Evolutionary conservation across 352 stramenopile species (phyloP), one percentile per base, ranked within the genome.

Genomic region (Phytopythium cucurbitacearum): DNA sequence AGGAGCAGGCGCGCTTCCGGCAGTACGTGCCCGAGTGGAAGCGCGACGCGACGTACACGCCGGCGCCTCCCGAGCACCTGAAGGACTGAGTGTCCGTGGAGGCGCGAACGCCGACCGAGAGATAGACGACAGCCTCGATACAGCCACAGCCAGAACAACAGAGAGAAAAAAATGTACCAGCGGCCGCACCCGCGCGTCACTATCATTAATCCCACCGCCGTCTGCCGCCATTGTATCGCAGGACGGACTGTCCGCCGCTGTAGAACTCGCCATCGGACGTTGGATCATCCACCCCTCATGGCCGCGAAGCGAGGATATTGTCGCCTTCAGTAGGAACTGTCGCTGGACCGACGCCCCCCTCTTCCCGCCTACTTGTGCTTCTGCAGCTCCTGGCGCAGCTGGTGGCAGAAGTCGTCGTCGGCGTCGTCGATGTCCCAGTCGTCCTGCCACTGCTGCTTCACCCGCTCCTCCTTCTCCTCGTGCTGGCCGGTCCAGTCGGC

Each of bases 351-450:
- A 28, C 21, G 21, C 21, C 21, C 21, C 21, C 21, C 21, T 28
- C 21, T 28, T 28, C 21, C 38, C 3, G 0, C 44, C 51, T 78
- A 94, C 60, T 86, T 88, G 60, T 73, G 73, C 72, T 95, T 94
- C 58, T 91, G 73, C 46, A 97, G 71, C 57, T 97, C 85, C 64
- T 89, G 88, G 50, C 88, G 83, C 61, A 97, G 65, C 62, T 95
- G 88, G 74, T 95, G 93, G 76, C 88, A 97, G 58, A 97, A 97
- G 60, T 96, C 88, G 68, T 96, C 86, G 62, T 96, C 88, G n/a
- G 85, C 85, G 58, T 95, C 85, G 48, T 97, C 88, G 40, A 96
- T 85, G 60, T 97, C 88, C 88, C 88, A 97, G 68, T 97, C 88
- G 66, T 97, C 88, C 73, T 97, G 88, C 88, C 88, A 97, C 62